Conservation (phyloP, 2,329 filamentous ascomycete genomes). For the Penicillium sp. region DNA sequence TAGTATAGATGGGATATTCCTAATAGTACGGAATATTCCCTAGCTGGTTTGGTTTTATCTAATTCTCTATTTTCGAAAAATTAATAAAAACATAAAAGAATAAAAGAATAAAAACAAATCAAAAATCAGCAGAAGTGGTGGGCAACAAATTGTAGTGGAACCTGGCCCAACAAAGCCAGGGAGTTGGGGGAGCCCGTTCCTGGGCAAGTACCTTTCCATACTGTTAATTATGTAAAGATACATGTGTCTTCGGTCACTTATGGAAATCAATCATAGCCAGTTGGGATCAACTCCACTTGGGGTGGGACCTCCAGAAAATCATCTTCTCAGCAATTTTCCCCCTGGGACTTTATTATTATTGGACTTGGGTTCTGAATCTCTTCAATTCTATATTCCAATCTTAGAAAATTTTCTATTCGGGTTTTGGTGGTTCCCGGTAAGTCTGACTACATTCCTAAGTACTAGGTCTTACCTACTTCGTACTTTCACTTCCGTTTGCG, state of each 20-base stretch:
- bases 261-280: slow-evolving; percentile 1
- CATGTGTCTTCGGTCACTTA: not conserved
- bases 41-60: not conserved
- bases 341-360: not conserved
- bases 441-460: slow-evolving; percentile 4
- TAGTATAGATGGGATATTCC: not conserved
- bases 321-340: slow-evolving; percentile 23
- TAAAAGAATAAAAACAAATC: not conserved
- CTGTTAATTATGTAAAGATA: slow-evolving; percentile 16
- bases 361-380: not conserved
- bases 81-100: not conserved
- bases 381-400: slow-evolving; percentile 3
- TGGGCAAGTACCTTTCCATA: slow-evolving; percentile 18
- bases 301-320: slow-evolving; percentile 21
- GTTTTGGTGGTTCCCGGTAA: slow-evolving; percentile 20
- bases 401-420: not conserved
- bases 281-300: slow-evolving; percentile 17
- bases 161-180: slow-evolving; percentile 29
- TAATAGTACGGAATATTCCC: not conserved
- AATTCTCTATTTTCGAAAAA: not conserved
- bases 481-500: slow-evolving; percentile 10
- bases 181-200: slow-evolving; percentile 24
- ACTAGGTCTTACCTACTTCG: not conserved
- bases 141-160: slow-evolving; percentile 17
- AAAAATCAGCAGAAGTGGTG: slow-evolving; percentile 4